phyloP scores from a whole-genome alignment of 2,329 filamentous ascomycete genomes.

The Xenosphaeropsis pyriputrescens region DNA sequence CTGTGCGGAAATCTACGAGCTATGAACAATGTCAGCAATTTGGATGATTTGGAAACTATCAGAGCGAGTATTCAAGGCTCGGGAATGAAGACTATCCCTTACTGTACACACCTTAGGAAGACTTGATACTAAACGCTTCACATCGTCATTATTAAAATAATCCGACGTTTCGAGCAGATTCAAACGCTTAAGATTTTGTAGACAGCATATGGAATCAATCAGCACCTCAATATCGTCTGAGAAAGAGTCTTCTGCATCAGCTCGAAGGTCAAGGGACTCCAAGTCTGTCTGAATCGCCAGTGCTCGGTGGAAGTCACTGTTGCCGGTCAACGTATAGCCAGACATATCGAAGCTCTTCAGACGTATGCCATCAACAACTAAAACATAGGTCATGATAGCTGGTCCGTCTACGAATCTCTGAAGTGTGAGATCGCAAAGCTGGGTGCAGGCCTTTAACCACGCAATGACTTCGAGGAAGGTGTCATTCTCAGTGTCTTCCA shows the following conservation, averaged over 20 bases:
- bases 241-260: conserved; percentile 28
- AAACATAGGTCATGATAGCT: conserved; percentile 33
- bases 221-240: conserved; percentile 31
- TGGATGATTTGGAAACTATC: background rate
- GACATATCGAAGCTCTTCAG: conserved; percentile 33
- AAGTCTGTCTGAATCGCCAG: conserved; percentile 33
- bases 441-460: conserved; percentile 38
- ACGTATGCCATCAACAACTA: conserved; percentile 26
- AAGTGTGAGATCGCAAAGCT: conserved; percentile 33
- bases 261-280: conserved; percentile 26
- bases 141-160: conserved; percentile 31
- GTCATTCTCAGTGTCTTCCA: conserved; percentile 35
- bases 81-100: no score
- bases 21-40: conserved; percentile 4
- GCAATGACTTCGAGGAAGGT: conserved; percentile 31
- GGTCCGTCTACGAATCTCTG: conserved; percentile 33
- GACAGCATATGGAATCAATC: conserved; percentile 31
- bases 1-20: conserved; percentile 41
- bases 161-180: conserved; percentile 35
- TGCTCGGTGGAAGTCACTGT: conserved; percentile 34
- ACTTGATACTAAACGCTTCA: conserved; percentile 28
- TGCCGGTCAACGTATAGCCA: conserved; percentile 30
- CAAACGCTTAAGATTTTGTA: conserved; percentile 35
- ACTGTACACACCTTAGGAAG: conserved; percentile 18
- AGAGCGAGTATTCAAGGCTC: no score